Base-by-base conservation (phyloP, 257 asterid genomes). In the Plantago major region DNA sequence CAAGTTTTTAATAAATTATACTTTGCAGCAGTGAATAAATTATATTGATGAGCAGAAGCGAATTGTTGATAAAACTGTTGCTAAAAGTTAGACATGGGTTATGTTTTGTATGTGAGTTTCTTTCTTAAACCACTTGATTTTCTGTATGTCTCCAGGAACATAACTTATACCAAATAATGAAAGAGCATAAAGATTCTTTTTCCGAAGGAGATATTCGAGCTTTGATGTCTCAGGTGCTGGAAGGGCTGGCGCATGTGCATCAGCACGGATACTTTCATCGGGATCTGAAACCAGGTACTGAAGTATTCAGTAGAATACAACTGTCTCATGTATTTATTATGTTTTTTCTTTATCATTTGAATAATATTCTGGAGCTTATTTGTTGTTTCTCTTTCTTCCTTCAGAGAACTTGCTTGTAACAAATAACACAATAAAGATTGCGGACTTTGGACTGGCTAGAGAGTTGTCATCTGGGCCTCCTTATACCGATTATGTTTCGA, bases 391-490 rank as follows among this genome's bases (percentile, higher is more conserved):
- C 54, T 65, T 68, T 74, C 53, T 70, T 47, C 63, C 69, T 70
- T 46, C 71, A 92, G 99, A 92, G 74, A 92, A 92, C 79, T 82
- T 92, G 81, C 80, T 92, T 72, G 99, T 89, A 78, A 86, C 93
- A 52, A 74, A 74, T 76, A 78, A 80, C 66, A 69, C 72, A 66
- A 79, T 89, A 51, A 92, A 92, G 80, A 86, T 92, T 67, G 99
- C 97, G 56, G 99, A 92, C 81, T 86, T 92, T 77, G 99, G 99
- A 68, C 78, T 92, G 78, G 99, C 97, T 69, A 81, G 99, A 79
- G 99, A 92, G 71, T 77, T 92, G 62, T 78, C 93, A 58, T 92
- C 99, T 7, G 53, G 54, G 55, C 97, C 99, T 67, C 99, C 99
- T 62, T 92, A 64, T 81, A 92, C 99, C 46, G 99, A 92, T 71